phyloP scores from a whole-genome alignment of 1,284 basidiomycete species.

The Puccinia triticina region DNA sequence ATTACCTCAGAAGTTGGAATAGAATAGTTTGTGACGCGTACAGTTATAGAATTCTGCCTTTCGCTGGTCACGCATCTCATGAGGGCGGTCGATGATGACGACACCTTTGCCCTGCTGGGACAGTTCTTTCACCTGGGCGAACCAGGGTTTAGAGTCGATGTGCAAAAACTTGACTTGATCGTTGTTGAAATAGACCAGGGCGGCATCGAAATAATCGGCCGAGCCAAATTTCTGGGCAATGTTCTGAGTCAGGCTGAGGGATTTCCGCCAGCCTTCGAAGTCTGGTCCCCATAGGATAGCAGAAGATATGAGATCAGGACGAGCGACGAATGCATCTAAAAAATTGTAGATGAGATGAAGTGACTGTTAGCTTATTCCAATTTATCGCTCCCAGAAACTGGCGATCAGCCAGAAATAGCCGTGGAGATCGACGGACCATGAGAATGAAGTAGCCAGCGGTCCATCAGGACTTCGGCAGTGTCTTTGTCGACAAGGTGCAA shows the following conservation, averaged over 20 bases:
- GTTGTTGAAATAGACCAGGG: constrained; percentile 49
- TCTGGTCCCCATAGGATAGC: constrained; percentile 46
- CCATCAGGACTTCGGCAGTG: constrained; percentile 48
- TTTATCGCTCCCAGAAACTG: too few relatives aligned
- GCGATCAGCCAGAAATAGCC: neutral
- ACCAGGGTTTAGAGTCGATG: constrained; percentile 50
- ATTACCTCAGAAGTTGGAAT: neutral
- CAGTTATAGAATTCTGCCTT: constrained; percentile 49
- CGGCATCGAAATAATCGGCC: constrained; percentile 44
- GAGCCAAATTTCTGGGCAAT: constrained; percentile 30
- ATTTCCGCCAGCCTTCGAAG: constrained; percentile 27
- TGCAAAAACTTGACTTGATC: constrained; percentile 48
- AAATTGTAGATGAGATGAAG: neutral
- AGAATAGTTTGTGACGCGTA: constrained; percentile 1
- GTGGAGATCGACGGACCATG: constrained; percentile 10
- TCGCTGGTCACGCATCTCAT: constrained; percentile 48
- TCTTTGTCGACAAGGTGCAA: constrained; percentile 49
- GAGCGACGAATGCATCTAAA: constrained; percentile 37
- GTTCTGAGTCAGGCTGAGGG: constrained; percentile 28
- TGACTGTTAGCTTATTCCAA: neutral
- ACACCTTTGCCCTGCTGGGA: constrained; percentile 39
- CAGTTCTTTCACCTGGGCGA: constrained; percentile 43
- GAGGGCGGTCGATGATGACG: constrained; percentile 48
- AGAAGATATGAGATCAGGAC: constrained; percentile 34
- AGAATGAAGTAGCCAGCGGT: constrained; percentile 48